Evolutionary conservation across 148 eudicot genomes (phyloP).

Genomic region (Nyssa sinensis): DNA sequence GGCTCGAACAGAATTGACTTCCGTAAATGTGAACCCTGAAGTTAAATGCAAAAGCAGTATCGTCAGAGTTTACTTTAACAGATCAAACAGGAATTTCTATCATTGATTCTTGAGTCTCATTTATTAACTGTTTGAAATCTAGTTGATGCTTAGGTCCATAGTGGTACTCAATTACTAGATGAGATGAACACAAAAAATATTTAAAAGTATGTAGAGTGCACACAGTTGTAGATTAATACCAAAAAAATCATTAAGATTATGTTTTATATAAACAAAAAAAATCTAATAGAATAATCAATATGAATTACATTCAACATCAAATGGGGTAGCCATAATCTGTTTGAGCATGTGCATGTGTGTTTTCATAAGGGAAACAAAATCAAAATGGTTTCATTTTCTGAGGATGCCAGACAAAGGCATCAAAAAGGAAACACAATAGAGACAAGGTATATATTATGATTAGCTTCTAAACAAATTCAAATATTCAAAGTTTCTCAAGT

Average conservation of each 20-base stretch:
- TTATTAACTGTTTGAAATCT: not conserved
- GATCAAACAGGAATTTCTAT: not conserved
- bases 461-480: not conserved
- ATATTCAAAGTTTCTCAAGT: not conserved
- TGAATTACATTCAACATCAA: not conserved
- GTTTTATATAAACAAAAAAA: not conserved
- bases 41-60: not conserved
- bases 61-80: conserved; percentile 11
- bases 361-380: not conserved
- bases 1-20: conserved; percentile 76
- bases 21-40: conserved; percentile 82
- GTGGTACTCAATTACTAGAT: not conserved
- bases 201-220: too few relatives aligned
- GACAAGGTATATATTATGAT: not conserved
- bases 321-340: not conserved
- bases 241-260: too few relatives aligned
- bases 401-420: not conserved
- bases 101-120: not conserved
- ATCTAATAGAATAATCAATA: not conserved
- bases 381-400: not conserved
- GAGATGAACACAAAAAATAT: too few relatives aligned
- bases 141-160: not conserved
- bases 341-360: not conserved
- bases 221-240: too few relatives aligned
- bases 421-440: not conserved